phyloP scores from a whole-genome alignment of 1,284 basidiomycete genomes.

The Wallemia ichthyophaga region DNA sequence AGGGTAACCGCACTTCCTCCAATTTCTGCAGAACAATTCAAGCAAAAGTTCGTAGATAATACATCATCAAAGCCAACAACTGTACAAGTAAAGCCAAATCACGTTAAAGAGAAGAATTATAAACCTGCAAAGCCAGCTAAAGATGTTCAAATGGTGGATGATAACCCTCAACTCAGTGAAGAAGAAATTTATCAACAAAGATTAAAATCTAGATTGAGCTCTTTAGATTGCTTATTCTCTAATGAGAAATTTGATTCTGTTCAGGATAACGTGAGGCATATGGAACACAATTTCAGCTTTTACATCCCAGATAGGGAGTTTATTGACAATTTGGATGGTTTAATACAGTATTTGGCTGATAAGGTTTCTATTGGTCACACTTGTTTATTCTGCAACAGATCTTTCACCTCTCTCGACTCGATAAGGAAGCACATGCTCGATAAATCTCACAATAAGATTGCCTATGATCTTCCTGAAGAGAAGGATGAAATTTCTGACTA shows the following conservation, averaged over 20 bases:
- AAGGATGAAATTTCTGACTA: conserved; percentile 67
- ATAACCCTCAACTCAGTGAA: conserved; percentile 16
- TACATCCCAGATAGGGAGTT: conserved; percentile 86
- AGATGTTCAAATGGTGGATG: neutral
- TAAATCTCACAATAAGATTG: conserved; percentile 85
- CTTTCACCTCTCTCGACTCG: conserved; percentile 49
- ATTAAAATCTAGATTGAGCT: conserved; percentile 20
- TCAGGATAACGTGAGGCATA: conserved; percentile 48
- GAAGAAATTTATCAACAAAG: conserved; percentile 31
- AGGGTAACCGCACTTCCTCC: conserved; percentile 33
- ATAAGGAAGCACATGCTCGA: conserved; percentile 79
- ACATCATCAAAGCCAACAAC: neutral
- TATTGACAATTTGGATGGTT: conserved; percentile 49
- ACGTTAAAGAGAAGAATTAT: conserved; percentile 1
- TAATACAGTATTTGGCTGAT: conserved; percentile 65
- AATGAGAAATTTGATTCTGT: conserved; percentile 23
- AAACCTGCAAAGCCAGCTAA: neutral
- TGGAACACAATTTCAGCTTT: conserved; percentile 67
- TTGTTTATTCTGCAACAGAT: conserved; percentile 66
- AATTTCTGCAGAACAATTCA: conserved; percentile 46
- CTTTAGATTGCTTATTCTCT: conserved; percentile 53
- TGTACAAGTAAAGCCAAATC: conserved; percentile 1
- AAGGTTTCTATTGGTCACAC: conserved; percentile 77
- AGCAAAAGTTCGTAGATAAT: conserved; percentile 38
- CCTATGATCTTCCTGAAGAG: conserved; percentile 53